phyloP scores from a whole-genome alignment of 257 asterid genomes.

The Phtheirospermum japonicum region DNA sequence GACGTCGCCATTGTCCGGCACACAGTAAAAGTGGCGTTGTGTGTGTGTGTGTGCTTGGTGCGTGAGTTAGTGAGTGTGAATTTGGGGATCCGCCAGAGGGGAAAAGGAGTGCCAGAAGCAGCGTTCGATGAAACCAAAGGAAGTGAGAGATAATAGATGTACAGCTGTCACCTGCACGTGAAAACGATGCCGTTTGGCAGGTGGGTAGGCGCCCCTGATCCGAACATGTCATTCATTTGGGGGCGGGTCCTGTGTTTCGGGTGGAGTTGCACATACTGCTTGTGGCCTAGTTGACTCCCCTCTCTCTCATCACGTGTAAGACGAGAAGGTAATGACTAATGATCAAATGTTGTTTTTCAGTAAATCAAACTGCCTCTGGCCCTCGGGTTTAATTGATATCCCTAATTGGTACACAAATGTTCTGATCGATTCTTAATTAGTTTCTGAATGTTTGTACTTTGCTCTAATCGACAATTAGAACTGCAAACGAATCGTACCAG shows the following conservation, averaged over 20 bases:
- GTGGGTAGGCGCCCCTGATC: slow-evolving; percentile 26
- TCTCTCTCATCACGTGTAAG: too few relatives aligned
- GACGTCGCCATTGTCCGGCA: slow-evolving; percentile 58
- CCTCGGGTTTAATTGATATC: not conserved
- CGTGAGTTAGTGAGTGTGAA: not conserved
- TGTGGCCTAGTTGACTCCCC: too few relatives aligned
- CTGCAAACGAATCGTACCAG: too few relatives aligned
- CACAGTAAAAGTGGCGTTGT: not conserved
- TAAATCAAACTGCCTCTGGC: not conserved
- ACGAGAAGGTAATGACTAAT: not conserved
- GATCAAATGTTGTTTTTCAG: not conserved
- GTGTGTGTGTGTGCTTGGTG: slow-evolving; percentile 11
- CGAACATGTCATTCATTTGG: slow-evolving; percentile 31
- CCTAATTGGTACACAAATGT: not conserved
- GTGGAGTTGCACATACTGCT: slow-evolving; percentile 11
- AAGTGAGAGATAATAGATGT: slow-evolving; percentile 33
- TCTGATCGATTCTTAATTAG: too few relatives aligned
- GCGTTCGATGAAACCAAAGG: slow-evolving; percentile 56
- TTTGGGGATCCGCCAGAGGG: slow-evolving; percentile 31
- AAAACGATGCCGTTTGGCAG: slow-evolving; percentile 43
- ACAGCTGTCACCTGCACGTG: not conserved
- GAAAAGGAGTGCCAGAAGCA: slow-evolving; percentile 21
- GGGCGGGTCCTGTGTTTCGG: not conserved
- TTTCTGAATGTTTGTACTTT: too few relatives aligned
- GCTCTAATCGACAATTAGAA: too few relatives aligned